Evolutionary conservation across 371 early-diverging fungal genomes (phyloP).

Genomic region (Mucor mucedo): DNA sequence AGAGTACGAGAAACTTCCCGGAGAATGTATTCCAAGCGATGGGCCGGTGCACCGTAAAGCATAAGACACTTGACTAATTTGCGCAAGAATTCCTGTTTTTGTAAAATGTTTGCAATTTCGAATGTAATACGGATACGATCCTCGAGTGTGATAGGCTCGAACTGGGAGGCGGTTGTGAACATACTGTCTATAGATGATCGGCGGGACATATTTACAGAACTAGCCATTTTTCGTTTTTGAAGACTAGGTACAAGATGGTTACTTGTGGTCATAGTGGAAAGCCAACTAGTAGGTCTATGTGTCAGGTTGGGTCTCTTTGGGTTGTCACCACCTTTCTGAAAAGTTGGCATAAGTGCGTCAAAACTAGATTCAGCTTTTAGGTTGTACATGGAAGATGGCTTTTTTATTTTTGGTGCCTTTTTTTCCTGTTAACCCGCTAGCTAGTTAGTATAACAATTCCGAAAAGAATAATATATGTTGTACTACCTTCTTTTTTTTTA

Average conservation of each 20-base stretch:
- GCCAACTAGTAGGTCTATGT: constrained; percentile 48
- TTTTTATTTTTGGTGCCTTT: constrained; percentile 3
- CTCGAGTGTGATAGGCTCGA: constrained; percentile 57
- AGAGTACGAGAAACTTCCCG: constrained; percentile 56
- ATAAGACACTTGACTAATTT: constrained; percentile 60
- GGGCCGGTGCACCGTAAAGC: constrained; percentile 65
- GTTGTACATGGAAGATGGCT: constrained; percentile 11
- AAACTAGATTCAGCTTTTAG: constrained; percentile 13
- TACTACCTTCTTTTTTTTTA: constrained; percentile 9
- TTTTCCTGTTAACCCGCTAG: background rate
- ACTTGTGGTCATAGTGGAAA: constrained; percentile 38
- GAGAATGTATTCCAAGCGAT: constrained; percentile 64
- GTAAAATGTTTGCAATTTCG: constrained; percentile 66
- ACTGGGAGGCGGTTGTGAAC: constrained; percentile 55
- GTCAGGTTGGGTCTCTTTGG: constrained; percentile 37
- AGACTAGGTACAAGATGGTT: constrained; percentile 51
- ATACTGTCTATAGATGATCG: constrained; percentile 47
- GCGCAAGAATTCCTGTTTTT: constrained; percentile 64
- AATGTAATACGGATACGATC: constrained; percentile 64
- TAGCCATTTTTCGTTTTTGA: constrained; percentile 38
- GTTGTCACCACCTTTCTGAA: background rate
- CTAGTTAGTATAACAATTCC: background rate
- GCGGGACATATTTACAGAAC: constrained; percentile 32
- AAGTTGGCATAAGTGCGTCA: background rate
- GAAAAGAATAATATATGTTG: background rate